Percentiles rank a stretch among this genome's conserved stretches.
phyloP scores from a whole-genome alignment of 1,139 yeast genomes.

The Ashbya aceris region DNA sequence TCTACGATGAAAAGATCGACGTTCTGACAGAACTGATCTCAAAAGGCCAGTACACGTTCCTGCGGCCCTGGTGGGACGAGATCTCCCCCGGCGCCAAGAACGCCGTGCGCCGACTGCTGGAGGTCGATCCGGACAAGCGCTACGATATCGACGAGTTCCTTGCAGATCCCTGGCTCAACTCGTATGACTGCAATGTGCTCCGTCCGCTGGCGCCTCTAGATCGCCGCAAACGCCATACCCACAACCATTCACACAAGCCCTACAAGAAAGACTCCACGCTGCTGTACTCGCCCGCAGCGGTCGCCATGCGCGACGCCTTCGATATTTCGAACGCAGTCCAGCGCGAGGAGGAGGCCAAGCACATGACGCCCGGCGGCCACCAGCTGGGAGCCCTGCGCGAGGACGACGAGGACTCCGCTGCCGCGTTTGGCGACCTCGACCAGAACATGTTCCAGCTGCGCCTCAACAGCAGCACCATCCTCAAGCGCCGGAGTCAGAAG shows the following conservation, averaged over 20 bases:
- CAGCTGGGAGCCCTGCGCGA: slow-evolving; percentile 15
- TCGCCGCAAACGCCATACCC: slow-evolving; percentile 8
- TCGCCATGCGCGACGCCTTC: slow-evolving; percentile 87
- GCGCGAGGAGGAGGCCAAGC: slow-evolving; percentile 79
- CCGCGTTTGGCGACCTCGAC: slow-evolving; percentile 11
- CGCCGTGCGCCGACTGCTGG: slow-evolving; percentile 65
- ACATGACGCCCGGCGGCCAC: slow-evolving; percentile 10
- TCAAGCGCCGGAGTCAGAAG: slow-evolving; percentile 57
- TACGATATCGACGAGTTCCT: slow-evolving; percentile 72
- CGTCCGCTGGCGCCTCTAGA: slow-evolving; percentile 3
- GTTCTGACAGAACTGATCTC: slow-evolving; percentile 77
- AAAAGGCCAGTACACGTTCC: slow-evolving; percentile 70
- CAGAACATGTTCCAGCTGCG: slow-evolving; percentile 52
- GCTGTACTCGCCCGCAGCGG: slow-evolving; percentile 76
- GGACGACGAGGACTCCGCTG: slow-evolving; percentile 9
- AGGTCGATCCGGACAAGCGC: slow-evolving; percentile 72
- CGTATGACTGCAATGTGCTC: slow-evolving; percentile 19
- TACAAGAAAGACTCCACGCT: slow-evolving; percentile 19
- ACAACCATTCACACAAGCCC: slow-evolving; percentile 11
- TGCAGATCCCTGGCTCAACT: slow-evolving; percentile 68
- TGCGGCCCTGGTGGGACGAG: slow-evolving; percentile 97
- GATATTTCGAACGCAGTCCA: slow-evolving; percentile 93
- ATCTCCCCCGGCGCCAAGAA: slow-evolving; percentile 69
- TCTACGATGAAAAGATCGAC: slow-evolving; percentile 80
- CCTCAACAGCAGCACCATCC: slow-evolving; percentile 69